These are phyloP conservation scores for Metarhizium humberi DNA, from an alignment of 2,329 filamentous ascomycete genomes.

Conservation along the genomic window DNA sequence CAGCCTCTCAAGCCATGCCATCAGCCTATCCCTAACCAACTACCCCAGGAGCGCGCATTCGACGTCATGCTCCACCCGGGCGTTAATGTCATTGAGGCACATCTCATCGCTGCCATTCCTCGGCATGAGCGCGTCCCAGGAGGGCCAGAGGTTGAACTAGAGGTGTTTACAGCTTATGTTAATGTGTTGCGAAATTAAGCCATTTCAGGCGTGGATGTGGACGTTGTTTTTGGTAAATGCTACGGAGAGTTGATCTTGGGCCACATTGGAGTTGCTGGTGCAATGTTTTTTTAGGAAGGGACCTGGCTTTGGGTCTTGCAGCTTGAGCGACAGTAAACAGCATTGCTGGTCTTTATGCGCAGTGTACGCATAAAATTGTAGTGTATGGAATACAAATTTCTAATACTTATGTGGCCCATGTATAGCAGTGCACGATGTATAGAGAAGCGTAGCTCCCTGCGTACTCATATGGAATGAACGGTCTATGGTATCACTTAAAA, in stretches of 20 bases:
- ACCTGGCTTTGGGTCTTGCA: neutral
- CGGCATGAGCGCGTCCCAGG: slow-evolving; percentile 46
- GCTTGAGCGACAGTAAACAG: neutral
- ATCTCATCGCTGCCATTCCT: slow-evolving; percentile 63
- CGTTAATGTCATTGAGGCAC: slow-evolving; percentile 69
- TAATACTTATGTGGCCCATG: neutral
- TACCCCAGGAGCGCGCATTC: slow-evolving; percentile 57
- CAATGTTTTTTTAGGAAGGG: neutral
- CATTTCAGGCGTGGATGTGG: neutral
- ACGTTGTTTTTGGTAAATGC: neutral
- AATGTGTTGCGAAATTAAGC: slow-evolving; percentile 46
- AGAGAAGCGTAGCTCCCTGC: neutral
- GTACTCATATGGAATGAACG: neutral
- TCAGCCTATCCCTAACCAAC: slow-evolving; percentile 44
- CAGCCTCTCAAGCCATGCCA: slow-evolving; percentile 43
- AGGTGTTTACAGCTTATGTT: slow-evolving; percentile 68
- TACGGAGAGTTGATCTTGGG: neutral
- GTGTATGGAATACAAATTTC: neutral
- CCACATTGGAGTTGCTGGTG: neutral
- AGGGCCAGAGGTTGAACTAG: slow-evolving; percentile 61
- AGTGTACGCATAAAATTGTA: neutral
- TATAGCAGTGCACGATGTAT: neutral
- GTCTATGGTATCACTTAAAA: slow-evolving; percentile 19
- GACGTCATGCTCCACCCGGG: slow-evolving; percentile 64
- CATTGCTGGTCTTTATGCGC: neutral